Conservation (phyloP, 2,329 filamentous ascomycete genomes). For the Claviceps purpurea region DNA sequence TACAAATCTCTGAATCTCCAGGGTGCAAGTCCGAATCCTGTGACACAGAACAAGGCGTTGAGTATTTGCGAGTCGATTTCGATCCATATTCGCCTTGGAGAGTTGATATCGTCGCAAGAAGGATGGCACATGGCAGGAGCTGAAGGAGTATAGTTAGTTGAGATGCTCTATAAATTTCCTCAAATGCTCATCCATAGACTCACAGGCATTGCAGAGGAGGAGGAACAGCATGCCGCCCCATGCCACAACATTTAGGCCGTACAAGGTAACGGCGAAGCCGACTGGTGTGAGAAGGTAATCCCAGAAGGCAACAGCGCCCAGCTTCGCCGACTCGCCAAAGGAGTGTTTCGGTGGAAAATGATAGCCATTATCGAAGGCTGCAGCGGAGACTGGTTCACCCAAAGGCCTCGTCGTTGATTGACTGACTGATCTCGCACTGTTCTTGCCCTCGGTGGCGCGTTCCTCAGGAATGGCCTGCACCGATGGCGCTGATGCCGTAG, state of each 20-base stretch:
- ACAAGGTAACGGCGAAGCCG: constrained; percentile 66
- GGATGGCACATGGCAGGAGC: constrained; percentile 60
- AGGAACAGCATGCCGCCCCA: constrained; percentile 91
- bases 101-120: constrained; percentile 58
- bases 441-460: background rate
- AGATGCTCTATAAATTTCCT: background rate
- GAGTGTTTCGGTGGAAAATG: constrained; percentile 50
- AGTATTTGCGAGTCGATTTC: constrained; percentile 70
- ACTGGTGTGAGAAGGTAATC: constrained; percentile 61
- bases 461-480: constrained; percentile 3
- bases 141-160: background rate
- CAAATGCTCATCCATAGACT: constrained; percentile 1
- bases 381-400: constrained; percentile 18
- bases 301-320: constrained; percentile 50
- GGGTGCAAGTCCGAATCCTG: constrained; percentile 69
- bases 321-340: constrained; percentile 43
- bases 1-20: constrained; percentile 76
- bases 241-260: constrained; percentile 69
- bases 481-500: background rate
- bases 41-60: constrained; percentile 76
- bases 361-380: constrained; percentile 48
- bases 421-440: constrained; percentile 8
- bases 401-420: constrained; percentile 9
- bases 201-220: constrained; percentile 56
- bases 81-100: constrained; percentile 69